Conservation (phyloP, 2,329 filamentous ascomycete genomes). For the Periconia macrospinosa region DNA sequence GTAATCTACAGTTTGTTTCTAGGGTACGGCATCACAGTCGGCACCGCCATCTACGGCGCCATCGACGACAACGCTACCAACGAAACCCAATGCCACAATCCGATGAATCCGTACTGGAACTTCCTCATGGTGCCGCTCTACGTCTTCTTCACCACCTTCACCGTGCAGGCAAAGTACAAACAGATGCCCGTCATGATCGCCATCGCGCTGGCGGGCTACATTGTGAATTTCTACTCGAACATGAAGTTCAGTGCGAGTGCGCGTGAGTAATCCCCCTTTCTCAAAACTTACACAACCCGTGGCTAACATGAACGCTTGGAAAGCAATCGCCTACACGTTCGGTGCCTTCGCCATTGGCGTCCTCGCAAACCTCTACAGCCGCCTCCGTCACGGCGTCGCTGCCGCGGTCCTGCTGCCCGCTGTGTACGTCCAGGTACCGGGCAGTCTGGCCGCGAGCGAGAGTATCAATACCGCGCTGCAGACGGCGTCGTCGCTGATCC, state of each 20-base stretch:
- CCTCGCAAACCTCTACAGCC: slow-evolving; percentile 75
- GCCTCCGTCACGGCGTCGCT: slow-evolving; percentile 58
- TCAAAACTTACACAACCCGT: neutral
- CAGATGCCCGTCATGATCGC: slow-evolving; percentile 75
- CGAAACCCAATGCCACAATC: slow-evolving; percentile 44
- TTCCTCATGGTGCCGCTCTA: slow-evolving; percentile 78
- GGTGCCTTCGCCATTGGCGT: slow-evolving; percentile 76
- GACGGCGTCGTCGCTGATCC: slow-evolving; percentile 32
- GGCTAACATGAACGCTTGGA: neutral
- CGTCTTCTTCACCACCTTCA: slow-evolving; percentile 67
- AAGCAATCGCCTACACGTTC: slow-evolving; percentile 68
- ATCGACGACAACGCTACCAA: slow-evolving; percentile 50
- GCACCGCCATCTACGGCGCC: slow-evolving; percentile 51
- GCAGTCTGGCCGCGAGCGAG: slow-evolving; percentile 33
- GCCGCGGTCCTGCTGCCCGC: slow-evolving; percentile 35
- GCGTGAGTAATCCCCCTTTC: slow-evolving; percentile 37
- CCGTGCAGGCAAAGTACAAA: slow-evolving; percentile 79
- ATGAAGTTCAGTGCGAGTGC: slow-evolving; percentile 67
- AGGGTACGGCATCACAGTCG: slow-evolving; percentile 53
- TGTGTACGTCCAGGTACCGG: slow-evolving; percentile 38
- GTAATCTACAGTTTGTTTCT: slow-evolving; percentile 56
- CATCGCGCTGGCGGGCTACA: slow-evolving; percentile 72
- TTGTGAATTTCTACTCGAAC: slow-evolving; percentile 74
- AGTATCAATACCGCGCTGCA: slow-evolving; percentile 30
- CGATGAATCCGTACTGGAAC: slow-evolving; percentile 55